Percentiles rank a stretch among this genome's conserved stretches.
Conservation (phyloP, 805 yeast genomes). For the Grigorovia jiainica region DNA sequence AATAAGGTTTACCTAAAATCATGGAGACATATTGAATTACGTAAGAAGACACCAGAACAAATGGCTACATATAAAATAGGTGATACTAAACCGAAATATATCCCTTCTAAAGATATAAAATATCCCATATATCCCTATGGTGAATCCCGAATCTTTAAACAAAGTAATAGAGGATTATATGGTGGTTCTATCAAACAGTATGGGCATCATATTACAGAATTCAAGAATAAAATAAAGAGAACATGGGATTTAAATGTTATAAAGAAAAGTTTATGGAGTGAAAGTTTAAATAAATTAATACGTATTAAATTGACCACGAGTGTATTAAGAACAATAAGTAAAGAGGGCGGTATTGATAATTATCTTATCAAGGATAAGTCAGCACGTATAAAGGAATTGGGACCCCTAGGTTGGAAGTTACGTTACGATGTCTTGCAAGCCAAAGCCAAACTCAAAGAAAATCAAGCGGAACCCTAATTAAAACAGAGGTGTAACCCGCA, state of each 20-base stretch:
- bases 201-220: conserved; percentile 73
- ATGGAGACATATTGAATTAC: conserved; percentile 37
- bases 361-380: conserved; percentile 80
- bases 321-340: conserved; percentile 77
- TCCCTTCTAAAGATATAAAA: conserved; percentile 36
- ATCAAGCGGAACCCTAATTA: conserved; percentile 14
- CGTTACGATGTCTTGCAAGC: conserved; percentile 57
- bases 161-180: conserved; percentile 78
- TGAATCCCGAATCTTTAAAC: conserved; percentile 66
- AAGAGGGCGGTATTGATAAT: conserved; percentile 91
- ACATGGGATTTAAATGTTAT: conserved; percentile 82
- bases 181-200: conserved; percentile 79
- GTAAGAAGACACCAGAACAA: background rate
- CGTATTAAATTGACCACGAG: conserved; percentile 61
- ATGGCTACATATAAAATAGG: conserved; percentile 41
- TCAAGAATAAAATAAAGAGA: conserved; percentile 59
- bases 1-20: conserved; percentile 13
- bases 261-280: conserved; percentile 74
- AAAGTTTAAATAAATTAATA: conserved; percentile 49
- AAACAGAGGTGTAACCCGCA: background rate
- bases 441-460: conserved; percentile 21
- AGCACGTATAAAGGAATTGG: conserved; percentile 86
- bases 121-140: conserved; percentile 73
- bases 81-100: conserved; percentile 38
- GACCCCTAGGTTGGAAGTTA: conserved; percentile 85